Conservation (phyloP, 257 asterid genomes). For the Forsythia viridissima region DNA sequence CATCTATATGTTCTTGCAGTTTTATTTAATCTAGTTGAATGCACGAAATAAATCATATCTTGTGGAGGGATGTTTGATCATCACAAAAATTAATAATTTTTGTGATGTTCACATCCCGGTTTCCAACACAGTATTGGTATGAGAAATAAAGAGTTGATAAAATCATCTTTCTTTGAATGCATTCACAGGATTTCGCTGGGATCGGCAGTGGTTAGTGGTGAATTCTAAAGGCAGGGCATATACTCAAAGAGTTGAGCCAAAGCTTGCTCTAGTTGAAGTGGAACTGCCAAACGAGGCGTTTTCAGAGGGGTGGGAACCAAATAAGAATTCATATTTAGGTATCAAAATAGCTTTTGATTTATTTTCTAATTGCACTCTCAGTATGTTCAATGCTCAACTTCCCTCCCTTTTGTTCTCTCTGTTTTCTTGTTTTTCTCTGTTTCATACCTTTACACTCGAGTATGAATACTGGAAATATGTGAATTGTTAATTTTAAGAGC, state of each 20-base stretch:
- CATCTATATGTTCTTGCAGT: too few relatives aligned
- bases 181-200: slow-evolving; percentile 74
- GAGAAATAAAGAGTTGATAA: neutral
- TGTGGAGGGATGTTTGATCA: too few relatives aligned
- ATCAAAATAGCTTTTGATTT: neutral
- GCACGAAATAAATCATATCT: too few relatives aligned
- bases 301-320: slow-evolving; percentile 56
- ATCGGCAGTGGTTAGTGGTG: slow-evolving; percentile 71
- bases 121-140: too few relatives aligned
- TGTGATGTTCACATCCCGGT: too few relatives aligned
- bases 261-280: slow-evolving; percentile 64
- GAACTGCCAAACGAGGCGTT: slow-evolving; percentile 58
- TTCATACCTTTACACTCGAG: too few relatives aligned
- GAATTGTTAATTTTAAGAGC: neutral
- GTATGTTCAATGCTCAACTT: neutral
- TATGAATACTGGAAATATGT: too few relatives aligned
- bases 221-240: slow-evolving; percentile 67
- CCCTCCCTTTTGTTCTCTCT: neutral
- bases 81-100: too few relatives aligned
- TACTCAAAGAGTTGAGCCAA: slow-evolving; percentile 72
- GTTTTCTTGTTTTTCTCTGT: too few relatives aligned
- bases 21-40: too few relatives aligned
- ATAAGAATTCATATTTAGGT: slow-evolving; percentile 60
- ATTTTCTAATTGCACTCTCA: neutral
- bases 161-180: neutral